Evolutionary conservation across 1,284 basidiomycete genomes (phyloP).

Genomic region (Schizophyllum commune): DNA sequence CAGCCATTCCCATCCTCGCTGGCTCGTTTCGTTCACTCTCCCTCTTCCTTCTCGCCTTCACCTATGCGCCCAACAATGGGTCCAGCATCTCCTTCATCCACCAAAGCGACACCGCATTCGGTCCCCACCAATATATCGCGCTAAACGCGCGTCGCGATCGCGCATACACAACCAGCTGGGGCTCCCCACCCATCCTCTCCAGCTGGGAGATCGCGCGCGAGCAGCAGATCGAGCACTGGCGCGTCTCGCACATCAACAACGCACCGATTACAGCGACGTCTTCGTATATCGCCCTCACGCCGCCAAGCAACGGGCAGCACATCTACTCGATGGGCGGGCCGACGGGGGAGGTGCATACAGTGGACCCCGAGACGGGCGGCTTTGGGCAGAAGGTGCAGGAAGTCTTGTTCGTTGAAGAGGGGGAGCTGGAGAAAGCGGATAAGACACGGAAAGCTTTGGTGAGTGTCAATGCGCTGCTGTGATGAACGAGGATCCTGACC

Average conservation of each 20-base stretch:
- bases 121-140: slow-evolving; percentile 42
- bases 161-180: slow-evolving; percentile 42
- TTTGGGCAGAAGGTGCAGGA: slow-evolving; percentile 35
- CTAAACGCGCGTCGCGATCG: slow-evolving; percentile 22
- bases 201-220: slow-evolving; percentile 31
- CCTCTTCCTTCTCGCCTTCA: slow-evolving; percentile 39
- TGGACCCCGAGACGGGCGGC: slow-evolving; percentile 25
- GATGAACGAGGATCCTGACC: background rate
- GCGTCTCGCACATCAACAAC: slow-evolving; percentile 29
- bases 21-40: slow-evolving; percentile 44
- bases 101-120: slow-evolving; percentile 31
- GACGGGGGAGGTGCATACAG: slow-evolving; percentile 35
- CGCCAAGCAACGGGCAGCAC: slow-evolving; percentile 15
- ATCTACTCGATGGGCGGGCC: slow-evolving; percentile 42
- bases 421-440: slow-evolving; percentile 33
- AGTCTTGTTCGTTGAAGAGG: slow-evolving; percentile 33
- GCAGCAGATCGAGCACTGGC: slow-evolving; percentile 16
- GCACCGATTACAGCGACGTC: slow-evolving; percentile 41
- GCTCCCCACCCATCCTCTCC: slow-evolving; percentile 31
- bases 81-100: slow-evolving; percentile 26
- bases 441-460: slow-evolving; percentile 40
- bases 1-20: slow-evolving; percentile 28
- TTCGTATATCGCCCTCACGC: slow-evolving; percentile 37
- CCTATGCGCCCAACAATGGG: slow-evolving; percentile 21
- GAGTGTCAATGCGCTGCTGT: slow-evolving; percentile 9